Percentiles rank a stretch among this genome's conserved stretches.
These are phyloP conservation scores for Thermochaetoides thermophila DNA, from an alignment of 495 filamentous ascomycete genomes.

Conservation along the genomic window DNA sequence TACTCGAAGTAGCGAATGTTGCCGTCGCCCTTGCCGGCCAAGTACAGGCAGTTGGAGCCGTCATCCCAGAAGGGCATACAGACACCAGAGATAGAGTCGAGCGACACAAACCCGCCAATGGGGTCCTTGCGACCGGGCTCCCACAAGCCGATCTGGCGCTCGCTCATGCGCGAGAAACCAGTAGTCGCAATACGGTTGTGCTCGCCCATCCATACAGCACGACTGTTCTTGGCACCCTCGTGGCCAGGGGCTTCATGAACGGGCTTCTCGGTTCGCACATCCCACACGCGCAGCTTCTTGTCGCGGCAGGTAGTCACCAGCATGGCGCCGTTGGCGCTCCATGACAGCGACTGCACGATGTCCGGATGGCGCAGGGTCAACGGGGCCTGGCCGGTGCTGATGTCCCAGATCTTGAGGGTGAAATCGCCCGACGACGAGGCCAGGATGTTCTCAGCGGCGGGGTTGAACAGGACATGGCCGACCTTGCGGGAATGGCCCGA, in stretches of 20 bases:
- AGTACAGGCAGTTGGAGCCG: conserved; percentile 77
- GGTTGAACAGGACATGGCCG: conserved; percentile 95
- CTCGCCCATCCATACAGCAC: conserved; percentile 91
- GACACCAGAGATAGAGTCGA: conserved; percentile 92
- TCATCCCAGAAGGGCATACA: conserved; percentile 99
- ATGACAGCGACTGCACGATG: conserved; percentile 87
- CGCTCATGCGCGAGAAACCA: conserved; percentile 95
- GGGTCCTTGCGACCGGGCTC: conserved; percentile 77
- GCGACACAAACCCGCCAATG: conserved; percentile 69
- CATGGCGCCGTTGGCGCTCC: conserved; percentile 82
- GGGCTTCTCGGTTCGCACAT: conserved; percentile 80
- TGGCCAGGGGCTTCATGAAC: conserved; percentile 78
- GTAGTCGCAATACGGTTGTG: conserved; percentile 89
- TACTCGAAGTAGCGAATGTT: conserved; percentile 98
- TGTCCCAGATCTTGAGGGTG: conserved; percentile 92
- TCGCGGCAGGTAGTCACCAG: conserved; percentile 89
- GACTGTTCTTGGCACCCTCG: conserved; percentile 88
- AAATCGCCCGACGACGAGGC: conserved; percentile 91
- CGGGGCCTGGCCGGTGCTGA: conserved; percentile 57
- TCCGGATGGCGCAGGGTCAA: conserved; percentile 71
- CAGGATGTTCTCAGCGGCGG: conserved; percentile 86
- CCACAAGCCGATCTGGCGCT: conserved; percentile 90
- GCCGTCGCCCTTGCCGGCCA: conserved; percentile 93
- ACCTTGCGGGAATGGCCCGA: conserved; percentile 79
- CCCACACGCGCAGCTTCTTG: conserved; percentile 96